Evolutionary conservation across 2,329 filamentous ascomycete genomes (phyloP), one percentile per base, ranked within the genome.

Genomic region (Fusarium palustre): DNA sequence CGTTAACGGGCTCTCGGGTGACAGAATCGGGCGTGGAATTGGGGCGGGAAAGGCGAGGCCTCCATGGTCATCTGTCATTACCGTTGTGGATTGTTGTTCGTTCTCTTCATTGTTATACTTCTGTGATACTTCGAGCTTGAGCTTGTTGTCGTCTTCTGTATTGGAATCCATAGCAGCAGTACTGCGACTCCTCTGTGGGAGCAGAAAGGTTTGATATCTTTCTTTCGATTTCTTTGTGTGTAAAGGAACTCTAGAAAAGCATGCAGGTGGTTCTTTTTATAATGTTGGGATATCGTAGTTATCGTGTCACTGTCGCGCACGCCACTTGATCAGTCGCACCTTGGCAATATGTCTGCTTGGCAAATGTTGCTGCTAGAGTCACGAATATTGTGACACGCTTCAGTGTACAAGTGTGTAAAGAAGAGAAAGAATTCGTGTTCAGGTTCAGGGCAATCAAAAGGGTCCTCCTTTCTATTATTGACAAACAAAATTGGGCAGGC

Each of bases 1-100:
- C 18, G 64, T 61, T 13, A 46, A 24, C 39, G 64, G 55, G 13
- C 68, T 71, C 24, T 70, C 53, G 11, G 68, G 68, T 7, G 67
- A 58, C n/a, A 62, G 55, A 15, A 55, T 50, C 13, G 59, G 48
- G 13, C 48, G 68, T 12, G 68, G 68, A 12, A 70, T 57, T 10
- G 57, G 52, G 34, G 52, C 24, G 48, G 68, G 68, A 34, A 55
- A 70, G 16, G 59, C 68, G 20, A 70, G 30, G 15, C 46, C 59
- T 43, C 68, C 68, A 20, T 70, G 52, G 16, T 52, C 45, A 16
- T 61, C 46, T 12, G 55, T 68, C 18, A 70, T 49, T 22, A 70
- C 46, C 9, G 64, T 68, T 22, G 59, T 53, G 18, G 43, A 28
- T 39, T 49, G 64, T 22, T 58, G 52, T 3, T 46, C 38, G 13